Evolutionary conservation across 495 filamentous ascomycete species (phyloP).

Genomic region (Amorphotheca resinae): DNA sequence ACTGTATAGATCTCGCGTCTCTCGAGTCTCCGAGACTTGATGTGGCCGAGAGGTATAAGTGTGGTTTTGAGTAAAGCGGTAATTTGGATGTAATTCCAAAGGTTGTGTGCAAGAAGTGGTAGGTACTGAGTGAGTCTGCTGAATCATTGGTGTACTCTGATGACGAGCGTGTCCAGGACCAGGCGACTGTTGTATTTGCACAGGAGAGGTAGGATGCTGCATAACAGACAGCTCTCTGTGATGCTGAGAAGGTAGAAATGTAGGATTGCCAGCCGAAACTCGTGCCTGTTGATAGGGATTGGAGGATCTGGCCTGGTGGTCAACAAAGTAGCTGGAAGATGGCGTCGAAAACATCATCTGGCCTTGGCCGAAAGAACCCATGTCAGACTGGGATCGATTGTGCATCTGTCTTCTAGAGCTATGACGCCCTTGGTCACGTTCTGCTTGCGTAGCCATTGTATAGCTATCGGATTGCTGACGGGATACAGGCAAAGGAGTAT

Average conservation of each 20-base stretch:
- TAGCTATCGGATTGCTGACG: slow-evolving; percentile 5
- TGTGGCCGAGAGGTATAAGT: not conserved
- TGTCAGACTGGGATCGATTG: slow-evolving; percentile 18
- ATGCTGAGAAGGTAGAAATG: not conserved
- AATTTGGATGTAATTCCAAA: no score
- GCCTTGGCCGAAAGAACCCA: slow-evolving; percentile 7
- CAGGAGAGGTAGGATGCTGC: not conserved
- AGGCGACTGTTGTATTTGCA: not conserved
- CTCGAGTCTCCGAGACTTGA: not conserved
- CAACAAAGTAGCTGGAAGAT: not conserved
- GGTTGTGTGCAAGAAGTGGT: no score
- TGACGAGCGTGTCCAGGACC: slow-evolving; percentile 2
- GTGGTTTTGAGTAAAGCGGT: not conserved
- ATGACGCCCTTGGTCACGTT: slow-evolving; percentile 2
- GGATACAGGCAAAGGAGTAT: slow-evolving; percentile 1
- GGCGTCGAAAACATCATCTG: not conserved
- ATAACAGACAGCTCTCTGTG: no score
- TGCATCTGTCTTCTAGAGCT: slow-evolving; percentile 6
- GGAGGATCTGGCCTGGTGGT: not conserved
- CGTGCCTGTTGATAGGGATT: no score
- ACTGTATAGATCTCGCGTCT: not conserved
- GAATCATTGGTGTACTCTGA: slow-evolving; percentile 3
- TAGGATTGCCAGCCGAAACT: no score
- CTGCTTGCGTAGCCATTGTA: slow-evolving; percentile 14
- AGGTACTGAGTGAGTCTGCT: not conserved